phyloP scores from a whole-genome alignment of 2,329 filamentous ascomycete genomes.

The Chaetomiaceae sp. region DNA sequence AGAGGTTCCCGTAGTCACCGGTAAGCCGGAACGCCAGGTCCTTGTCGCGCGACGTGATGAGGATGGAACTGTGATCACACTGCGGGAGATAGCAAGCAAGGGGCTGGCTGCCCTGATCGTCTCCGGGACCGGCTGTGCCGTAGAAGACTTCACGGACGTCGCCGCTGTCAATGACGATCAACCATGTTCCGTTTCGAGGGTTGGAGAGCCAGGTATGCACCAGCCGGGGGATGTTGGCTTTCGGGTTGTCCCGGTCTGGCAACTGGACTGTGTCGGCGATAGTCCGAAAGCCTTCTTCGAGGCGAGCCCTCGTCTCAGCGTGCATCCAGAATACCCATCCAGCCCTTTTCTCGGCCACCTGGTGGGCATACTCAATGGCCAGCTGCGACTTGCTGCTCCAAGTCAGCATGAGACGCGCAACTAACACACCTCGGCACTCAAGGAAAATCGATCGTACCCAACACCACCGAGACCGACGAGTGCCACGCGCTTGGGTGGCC shows the following conservation, averaged over 20 bases:
- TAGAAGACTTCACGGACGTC: slow-evolving; percentile 32
- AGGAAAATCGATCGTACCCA: too few relatives aligned
- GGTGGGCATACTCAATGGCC: slow-evolving; percentile 15
- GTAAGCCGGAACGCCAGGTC: slow-evolving; percentile 24
- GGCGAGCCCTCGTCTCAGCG: slow-evolving; percentile 22
- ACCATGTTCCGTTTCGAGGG: slow-evolving; percentile 30
- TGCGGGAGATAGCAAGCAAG: slow-evolving; percentile 29
- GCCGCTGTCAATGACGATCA: slow-evolving; percentile 36
- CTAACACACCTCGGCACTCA: not conserved
- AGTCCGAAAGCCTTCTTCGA: slow-evolving; percentile 31
- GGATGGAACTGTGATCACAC: slow-evolving; percentile 29
- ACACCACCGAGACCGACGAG: slow-evolving; percentile 36
- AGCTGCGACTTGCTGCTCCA: slow-evolving; percentile 24
- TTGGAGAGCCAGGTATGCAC: slow-evolving; percentile 33
- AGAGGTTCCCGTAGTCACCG: slow-evolving; percentile 20
- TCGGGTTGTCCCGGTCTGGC: slow-evolving; percentile 23
- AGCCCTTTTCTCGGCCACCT: too few relatives aligned
- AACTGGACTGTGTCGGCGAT: slow-evolving; percentile 33
- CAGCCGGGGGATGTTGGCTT: slow-evolving; percentile 24
- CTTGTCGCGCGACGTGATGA: slow-evolving; percentile 28
- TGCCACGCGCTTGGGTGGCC: slow-evolving; percentile 25
- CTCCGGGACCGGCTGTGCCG: slow-evolving; percentile 2
- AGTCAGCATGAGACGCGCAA: too few relatives aligned
- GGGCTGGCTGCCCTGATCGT: not conserved
- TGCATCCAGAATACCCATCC: slow-evolving; percentile 16